These are phyloP conservation scores for Skeletonema potamos DNA, from an alignment of 108 stramenopile genomes.

Conservation along the genomic window DNA sequence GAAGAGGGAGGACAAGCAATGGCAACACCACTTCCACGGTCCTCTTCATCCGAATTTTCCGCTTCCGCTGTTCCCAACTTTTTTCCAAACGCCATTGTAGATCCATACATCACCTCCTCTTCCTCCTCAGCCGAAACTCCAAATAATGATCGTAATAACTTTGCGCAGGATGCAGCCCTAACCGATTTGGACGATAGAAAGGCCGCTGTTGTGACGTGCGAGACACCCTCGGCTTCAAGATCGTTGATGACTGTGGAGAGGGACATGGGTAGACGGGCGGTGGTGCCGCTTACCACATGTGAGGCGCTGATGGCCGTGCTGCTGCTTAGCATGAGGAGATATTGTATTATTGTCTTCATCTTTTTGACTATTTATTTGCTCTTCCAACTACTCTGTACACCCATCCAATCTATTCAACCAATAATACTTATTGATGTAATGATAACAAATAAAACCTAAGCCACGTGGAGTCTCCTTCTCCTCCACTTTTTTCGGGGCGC, in stretches of 20 bases:
- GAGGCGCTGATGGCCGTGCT: conserved; percentile 13
- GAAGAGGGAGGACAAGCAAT: conserved; percentile 46
- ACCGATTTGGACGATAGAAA: conserved; percentile 72
- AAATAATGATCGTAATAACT: conserved; percentile 44
- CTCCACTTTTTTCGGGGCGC: no score
- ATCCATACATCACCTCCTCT: conserved; percentile 44
- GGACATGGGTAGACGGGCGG: conserved; percentile 76
- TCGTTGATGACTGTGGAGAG: conserved; percentile 79
- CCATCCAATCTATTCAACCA: neutral
- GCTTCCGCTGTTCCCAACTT: conserved; percentile 28
- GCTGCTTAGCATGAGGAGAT: neutral
- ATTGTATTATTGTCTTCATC: conserved; percentile 2
- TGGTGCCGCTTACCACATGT: conserved; percentile 51
- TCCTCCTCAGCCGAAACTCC: conserved; percentile 35
- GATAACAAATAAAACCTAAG: neutral
- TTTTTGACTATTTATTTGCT: neutral
- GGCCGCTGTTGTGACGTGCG: conserved; percentile 63
- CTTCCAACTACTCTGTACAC: neutral
- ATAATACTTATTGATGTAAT: neutral
- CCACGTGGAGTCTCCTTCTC: neutral
- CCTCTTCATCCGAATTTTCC: conserved; percentile 26
- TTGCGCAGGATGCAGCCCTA: conserved; percentile 23
- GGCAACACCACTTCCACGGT: conserved; percentile 54
- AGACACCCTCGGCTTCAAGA: conserved; percentile 73
- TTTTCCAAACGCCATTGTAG: conserved; percentile 72